Base-by-base conservation (phyloP, 1,284 basidiomycete genomes). In the Ustilago cynodontis region DNA sequence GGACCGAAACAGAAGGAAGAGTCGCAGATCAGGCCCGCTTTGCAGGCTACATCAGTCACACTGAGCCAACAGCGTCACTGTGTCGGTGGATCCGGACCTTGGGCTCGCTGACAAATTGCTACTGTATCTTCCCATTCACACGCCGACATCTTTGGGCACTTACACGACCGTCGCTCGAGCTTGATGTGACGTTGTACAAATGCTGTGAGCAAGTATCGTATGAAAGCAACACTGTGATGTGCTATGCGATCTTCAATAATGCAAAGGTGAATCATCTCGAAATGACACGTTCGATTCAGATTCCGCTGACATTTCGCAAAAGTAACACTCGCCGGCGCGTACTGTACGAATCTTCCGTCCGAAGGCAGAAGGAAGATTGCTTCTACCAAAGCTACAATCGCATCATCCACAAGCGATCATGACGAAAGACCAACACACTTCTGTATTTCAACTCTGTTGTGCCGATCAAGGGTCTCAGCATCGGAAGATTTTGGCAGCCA, bases 231-330 rank as follows among this genome's bases (percentile, higher is more conserved):
- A n/a, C n/a, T n/a, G n/a, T n/a, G 14, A 5, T 26, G 47, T 49
- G 47, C 47, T 43, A 20, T 2, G 47, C 28, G 50, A 56, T 16
- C 49, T 57, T 53, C 57, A 35, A 43, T 51, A 28, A 56, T 55
- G 64, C 52, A 60, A 24, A 24, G 13, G 52, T 65, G 60, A 61
- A 61, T 61, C 59, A 61, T 35, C 59, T 31, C 43, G 22, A 9
- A 7, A 20, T 43, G 41, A 61, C 51, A 61, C 59, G 51, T 61
- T 61, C 59, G 39, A 45, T 29, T 43, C n/a, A 33, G 5, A 33
- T 33, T 33, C 47, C 24, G 47, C 26, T 18, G 24, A 28, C 14
- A 26, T 49, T 49, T 28, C 14, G 7, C 35, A 37, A 37, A 37
- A 37, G 35, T 14, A 37, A 37, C 35, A 37, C 9, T 11, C 35